Evolutionary conservation across 352 stramenopile species (phyloP), one percentile per base, ranked within the genome.

Genomic region (Aphanomyces euteiches): DNA sequence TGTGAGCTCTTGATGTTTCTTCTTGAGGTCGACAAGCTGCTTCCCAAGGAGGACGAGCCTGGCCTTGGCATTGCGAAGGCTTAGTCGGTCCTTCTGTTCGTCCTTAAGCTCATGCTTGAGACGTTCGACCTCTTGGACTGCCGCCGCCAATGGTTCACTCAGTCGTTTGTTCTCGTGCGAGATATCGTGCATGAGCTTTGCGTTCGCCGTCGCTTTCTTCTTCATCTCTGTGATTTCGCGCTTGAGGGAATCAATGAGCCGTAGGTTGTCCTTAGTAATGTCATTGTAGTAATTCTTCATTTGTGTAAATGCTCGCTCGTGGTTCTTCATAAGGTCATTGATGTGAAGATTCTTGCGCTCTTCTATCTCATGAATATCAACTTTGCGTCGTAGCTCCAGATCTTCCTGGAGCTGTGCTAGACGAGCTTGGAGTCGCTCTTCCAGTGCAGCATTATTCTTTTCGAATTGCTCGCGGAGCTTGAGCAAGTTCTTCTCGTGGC

Each of bases 251-350:
- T 95, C 85, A 60, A 98, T 98, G 48, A 97, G 82, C 8, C 90
- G 85, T 28, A 98, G 67, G 72, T 98, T 98, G 76, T 97, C 85
- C 59, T 93, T 90, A 15, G 93, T 98, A 70, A 98, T 98, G 70
- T 97, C 90, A 75, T 98, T 98, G 75, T 98, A 98, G 85, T 98
- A 98, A 60, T 91, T 89, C 70, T 98, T 98, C 83, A 98, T 98
- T 81, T 97, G 90, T 7, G 80, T 85, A 73, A 96, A 96, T 17
- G 90, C 90, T 69, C 93, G 95, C 69, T 96, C 88, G 74, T 98
- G 92, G 78, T 98, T 97, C 70, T 88, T 87, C 84, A 98, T 97
- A 28, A 98, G 77, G 60, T 98, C 91, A 75, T 97, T 97, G 70
- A 98, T 97, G 80, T 98, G 93, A 57, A 96, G 66, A 69, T 98